Evolutionary conservation across 305 asterid species (phyloP), one percentile per base, ranked within the genome.

Genomic region (Caryopteris hybrid): DNA sequence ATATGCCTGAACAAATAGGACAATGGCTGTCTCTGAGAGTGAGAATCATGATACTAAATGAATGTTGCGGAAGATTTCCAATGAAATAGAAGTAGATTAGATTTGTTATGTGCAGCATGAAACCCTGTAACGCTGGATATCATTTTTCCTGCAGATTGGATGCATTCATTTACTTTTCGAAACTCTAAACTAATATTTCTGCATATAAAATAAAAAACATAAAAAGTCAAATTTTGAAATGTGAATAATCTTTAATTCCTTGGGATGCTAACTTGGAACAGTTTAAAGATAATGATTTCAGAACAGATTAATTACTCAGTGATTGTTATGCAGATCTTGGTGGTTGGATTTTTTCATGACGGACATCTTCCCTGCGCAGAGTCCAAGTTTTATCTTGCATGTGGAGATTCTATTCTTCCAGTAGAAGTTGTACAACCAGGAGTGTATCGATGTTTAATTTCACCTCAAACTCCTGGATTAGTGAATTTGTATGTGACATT

Each of bases 381-480:
- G 45, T 78, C 90, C 75, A 78, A 66, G 62, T 47, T 91, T 68
- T 81, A 80, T 70, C 87, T 91, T 66, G 82, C 83, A 13, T 91
- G 97, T 74, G 96, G 97, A 80, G 85, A 83, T 79, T 78, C 75
- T 60, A 64, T 86, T 72, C 71, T 71, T 77, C 87, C 85, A 42
- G 86, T 80, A 38, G 86, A 84, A 81, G 70, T 78, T 60, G 80
- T 88, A 66, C 97, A 89, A 70, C 72, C 83, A 42, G 99, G 98
- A 72, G 98, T 95, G 13, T 91, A 79, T 77, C 88, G 94, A 38
- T 88, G 89, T 83, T 46, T 82, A 17, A 22, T 95, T 71, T 56
- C 87, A 4, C 88, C 98, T 64, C 95, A 85, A 69, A 58, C 81
- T 66, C 96, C 99, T 34, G 91, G 89, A 65, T 56, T 76, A 36